Base-by-base conservation (phyloP, 2,329 filamentous ascomycete species). In the Calonectria honghensis region DNA sequence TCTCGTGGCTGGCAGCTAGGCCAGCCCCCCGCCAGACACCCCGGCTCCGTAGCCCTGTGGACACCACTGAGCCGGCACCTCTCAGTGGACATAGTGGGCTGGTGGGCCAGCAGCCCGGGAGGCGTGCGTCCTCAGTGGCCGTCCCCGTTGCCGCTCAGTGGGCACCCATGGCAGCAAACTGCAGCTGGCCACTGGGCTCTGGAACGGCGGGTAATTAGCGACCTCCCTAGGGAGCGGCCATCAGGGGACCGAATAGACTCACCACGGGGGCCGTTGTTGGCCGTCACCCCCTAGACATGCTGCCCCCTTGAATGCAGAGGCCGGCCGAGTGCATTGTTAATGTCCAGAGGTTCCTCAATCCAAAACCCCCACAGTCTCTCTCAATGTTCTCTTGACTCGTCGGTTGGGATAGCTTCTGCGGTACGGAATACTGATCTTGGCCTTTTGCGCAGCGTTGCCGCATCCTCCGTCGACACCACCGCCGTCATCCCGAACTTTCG, bases 281-380 rank as follows among this genome's bases (percentile, higher is more conserved):
- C 52, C 68, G 32, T 72, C 54, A 41, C 65, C 73, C 73, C 73
- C 65, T 72, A 72, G 68, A 72, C 54, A 72, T 68, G 51, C 66
- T 51, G 50, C 61, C 78, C 79, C 79, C 77, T 81, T 76, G 76
- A 81, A 80, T 72, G 77, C 75, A 74, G 54, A 68, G 65, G 74
- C 32, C 65, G 51, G 31, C 51, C 59, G 72, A 79, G 73, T 78
- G 76, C 73, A 78, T 73, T 73, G 72, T 68, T 64, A 70, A 73
- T 64, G 66, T 54, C 70, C 57, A 68, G 70, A 63, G 45, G 52
- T 70, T 70, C 32, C 54, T 68, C 66, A 59, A 70, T 64, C 57
- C 54, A 32, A 67, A 74, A 78, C 72, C 77, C 71, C 79, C 79
- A 80, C 76, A 77, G 70, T 70, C 78, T 76, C 65, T 72, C 74